Evolutionary conservation across 352 stramenopile genomes (phyloP).

Genomic region (Globisporangium lucens): DNA sequence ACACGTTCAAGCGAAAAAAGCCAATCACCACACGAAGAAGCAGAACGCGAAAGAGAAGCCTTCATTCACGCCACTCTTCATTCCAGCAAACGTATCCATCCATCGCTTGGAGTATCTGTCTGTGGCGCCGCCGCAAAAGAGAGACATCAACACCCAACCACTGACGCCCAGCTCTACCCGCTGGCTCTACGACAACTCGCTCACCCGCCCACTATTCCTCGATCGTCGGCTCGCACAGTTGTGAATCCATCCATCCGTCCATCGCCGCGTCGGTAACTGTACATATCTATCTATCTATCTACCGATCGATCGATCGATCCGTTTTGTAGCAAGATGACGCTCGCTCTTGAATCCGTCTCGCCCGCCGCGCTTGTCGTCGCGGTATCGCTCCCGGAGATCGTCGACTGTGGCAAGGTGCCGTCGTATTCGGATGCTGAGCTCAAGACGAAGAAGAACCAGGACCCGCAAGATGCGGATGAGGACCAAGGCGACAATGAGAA

Average conservation of each 20-base stretch:
- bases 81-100: conserved; percentile 4
- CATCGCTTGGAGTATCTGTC: background rate
- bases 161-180: background rate
- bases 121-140: background rate
- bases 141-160: background rate
- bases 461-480: background rate
- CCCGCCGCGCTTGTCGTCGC: background rate
- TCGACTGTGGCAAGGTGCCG: background rate
- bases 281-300: conserved; percentile 3
- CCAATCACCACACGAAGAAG: background rate
- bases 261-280: background rate
- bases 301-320: background rate
- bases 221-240: background rate
- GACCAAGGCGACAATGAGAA: background rate
- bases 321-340: background rate
- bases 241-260: background rate
- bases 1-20: background rate
- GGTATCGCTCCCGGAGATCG: conserved; percentile 6
- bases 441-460: background rate
- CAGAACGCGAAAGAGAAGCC: background rate
- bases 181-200: background rate
- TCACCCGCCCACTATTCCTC: background rate
- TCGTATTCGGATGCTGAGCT: background rate
- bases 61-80: background rate
- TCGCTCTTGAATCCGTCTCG: conserved; percentile 3